Base-by-base conservation (phyloP, 1,284 basidiomycete genomes). In the Rhodotorula mucilaginosa region DNA sequence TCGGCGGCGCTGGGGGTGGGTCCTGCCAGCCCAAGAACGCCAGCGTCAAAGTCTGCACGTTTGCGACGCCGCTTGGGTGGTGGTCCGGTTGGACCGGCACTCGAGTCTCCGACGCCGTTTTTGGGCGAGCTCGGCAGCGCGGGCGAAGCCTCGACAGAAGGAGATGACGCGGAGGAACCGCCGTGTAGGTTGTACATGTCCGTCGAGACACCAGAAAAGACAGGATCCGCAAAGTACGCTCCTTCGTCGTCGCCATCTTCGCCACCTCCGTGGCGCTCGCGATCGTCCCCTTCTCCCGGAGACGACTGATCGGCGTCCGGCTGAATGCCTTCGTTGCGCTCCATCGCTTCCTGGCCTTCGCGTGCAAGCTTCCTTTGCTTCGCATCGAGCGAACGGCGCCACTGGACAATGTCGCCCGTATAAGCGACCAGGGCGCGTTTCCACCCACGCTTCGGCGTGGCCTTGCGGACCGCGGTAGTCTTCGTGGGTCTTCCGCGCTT, bases 321-420 rank as follows among this genome's bases (percentile, higher is more conserved):
- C n/a, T 51, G 49, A 10, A 21, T 7, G 49, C 49, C 49, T 51
- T 51, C 49, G 19, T 51, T n/a, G 1, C 49, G 39, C n/a, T 44
- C 47, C 21, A 23, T 49, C 26, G 21, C 57, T 47, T 21, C n/a
- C 7, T 48, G 59, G 18, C 58, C 31, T 23, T 39, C 67, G 26
- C 16, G 23, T 31, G 10, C 26, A 15, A 18, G 48, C 52, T 60
- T 48, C 5, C 31, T 21, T 44, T 46, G 46, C 67, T 61, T 65
- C 34, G 60, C 57, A n/a, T 67, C 61, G 39, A 73, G 54, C 54
- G 46, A 51, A 51, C 57, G 49, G 18, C 74, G 61, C 39, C 54
- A 66, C 60, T 69, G 64, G 15, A 75, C 66, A 29, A 75, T 68
- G 49, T 73, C 72, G 46, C 10, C 49, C n/a, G 67, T 66, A 44